These are phyloP conservation scores for Candida namnaoensis DNA, from an alignment of 805 yeast genomes.

Conservation along the genomic window DNA sequence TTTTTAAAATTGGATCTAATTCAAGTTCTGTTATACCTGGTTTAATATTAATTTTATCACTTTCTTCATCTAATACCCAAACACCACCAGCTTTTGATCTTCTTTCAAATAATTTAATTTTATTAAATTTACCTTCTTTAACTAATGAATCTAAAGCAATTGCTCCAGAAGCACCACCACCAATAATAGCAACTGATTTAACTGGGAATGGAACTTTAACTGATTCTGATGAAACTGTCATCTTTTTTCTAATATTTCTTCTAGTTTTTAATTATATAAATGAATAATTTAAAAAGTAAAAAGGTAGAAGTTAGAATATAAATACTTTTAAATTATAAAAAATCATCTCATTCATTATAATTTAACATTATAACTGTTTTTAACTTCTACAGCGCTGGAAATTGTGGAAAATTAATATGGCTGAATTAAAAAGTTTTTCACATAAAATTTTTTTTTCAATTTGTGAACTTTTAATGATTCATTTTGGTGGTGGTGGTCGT, in stretches of 20 bases:
- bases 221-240: not conserved
- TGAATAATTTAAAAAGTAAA: too few species aligned
- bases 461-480: too few species aligned
- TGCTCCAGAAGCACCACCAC: constrained; percentile 41
- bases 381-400: too few species aligned
- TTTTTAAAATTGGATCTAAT: constrained; percentile 19
- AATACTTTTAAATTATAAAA: too few species aligned
- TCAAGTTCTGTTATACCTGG: constrained; percentile 18
- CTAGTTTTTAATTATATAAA: too few species aligned
- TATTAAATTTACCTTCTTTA: constrained; percentile 21
- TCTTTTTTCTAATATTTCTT: not conserved
- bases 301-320: too few species aligned
- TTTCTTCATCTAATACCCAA: constrained; percentile 27
- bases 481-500: too few species aligned
- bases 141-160: constrained; percentile 26
- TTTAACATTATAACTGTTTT: too few species aligned
- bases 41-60: constrained; percentile 11
- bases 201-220: not conserved
- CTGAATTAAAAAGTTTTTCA: too few species aligned
- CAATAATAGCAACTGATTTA: constrained; percentile 29
- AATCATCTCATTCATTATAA: too few species aligned
- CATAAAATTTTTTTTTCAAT: too few species aligned
- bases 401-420: too few species aligned
- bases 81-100: constrained; percentile 30
- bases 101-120: constrained; percentile 30